These are phyloP conservation scores for Volvariella volvacea DNA, from an alignment of 1,284 basidiomycete genomes.

Conservation along the genomic window DNA sequence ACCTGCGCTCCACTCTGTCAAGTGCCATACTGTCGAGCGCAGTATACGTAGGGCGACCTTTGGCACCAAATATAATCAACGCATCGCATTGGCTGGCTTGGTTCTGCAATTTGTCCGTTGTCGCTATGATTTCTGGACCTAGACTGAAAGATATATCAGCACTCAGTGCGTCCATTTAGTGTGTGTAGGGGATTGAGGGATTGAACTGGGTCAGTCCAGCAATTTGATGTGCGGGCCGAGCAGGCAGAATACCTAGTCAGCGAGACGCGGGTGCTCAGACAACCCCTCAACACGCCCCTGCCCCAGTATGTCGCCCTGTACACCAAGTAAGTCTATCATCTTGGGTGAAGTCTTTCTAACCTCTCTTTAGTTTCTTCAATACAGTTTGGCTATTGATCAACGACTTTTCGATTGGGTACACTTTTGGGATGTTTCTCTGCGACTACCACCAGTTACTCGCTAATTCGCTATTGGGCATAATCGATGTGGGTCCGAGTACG, in stretches of 20 bases:
- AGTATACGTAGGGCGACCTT: too few relatives aligned
- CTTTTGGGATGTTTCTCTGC: constrained; percentile 60
- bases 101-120: too few relatives aligned
- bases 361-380: constrained; percentile 72
- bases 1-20: too few relatives aligned
- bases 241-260: constrained; percentile 36
- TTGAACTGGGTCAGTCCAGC: constrained; percentile 30
- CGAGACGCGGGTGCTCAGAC: constrained; percentile 26
- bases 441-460: constrained; percentile 51
- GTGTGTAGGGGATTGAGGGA: too few relatives aligned
- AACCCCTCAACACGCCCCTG: constrained; percentile 22
- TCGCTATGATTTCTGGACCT: background rate
- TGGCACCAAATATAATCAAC: too few relatives aligned
- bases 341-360: constrained; percentile 6
- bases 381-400: constrained; percentile 88
- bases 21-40: too few relatives aligned
- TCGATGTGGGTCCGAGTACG: constrained; percentile 35
- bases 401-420: constrained; percentile 79
- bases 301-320: constrained; percentile 40
- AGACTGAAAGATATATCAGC: constrained; percentile 30
- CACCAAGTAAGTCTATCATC: constrained; percentile 41
- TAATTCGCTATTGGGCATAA: constrained; percentile 25
- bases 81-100: too few relatives aligned
- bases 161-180: constrained; percentile 19
- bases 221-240: constrained; percentile 38